These are phyloP conservation scores for Adansonia grandidieri DNA, from an alignment of 441 rosid species.

Conservation along the genomic window DNA sequence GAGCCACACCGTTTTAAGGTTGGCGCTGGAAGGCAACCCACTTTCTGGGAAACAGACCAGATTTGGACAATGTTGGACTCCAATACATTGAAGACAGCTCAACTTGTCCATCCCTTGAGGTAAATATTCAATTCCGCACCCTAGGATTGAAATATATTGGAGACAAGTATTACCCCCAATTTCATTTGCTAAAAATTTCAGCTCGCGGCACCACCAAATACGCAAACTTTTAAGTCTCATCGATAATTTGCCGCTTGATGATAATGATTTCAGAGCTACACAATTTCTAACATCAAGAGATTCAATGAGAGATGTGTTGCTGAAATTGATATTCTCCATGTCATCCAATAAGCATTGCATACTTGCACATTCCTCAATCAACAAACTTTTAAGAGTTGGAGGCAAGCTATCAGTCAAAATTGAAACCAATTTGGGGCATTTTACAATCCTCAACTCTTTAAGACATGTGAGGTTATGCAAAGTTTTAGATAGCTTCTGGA, in stretches of 20 bases:
- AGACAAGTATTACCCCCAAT: neutral
- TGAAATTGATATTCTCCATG: neutral
- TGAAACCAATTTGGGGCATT: neutral
- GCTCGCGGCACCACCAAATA: neutral
- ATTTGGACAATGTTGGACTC: too few relatives aligned
- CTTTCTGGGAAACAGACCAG: too few relatives aligned
- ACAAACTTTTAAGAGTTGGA: neutral
- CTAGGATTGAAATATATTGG: too few relatives aligned
- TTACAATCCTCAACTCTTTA: neutral
- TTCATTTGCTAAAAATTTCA: neutral
- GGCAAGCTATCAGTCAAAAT: neutral
- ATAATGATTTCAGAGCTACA: neutral
- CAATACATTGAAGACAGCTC: neutral
- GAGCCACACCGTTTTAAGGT: neutral
- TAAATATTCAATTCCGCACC: neutral
- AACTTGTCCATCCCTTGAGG: neutral
- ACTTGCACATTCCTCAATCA: neutral
- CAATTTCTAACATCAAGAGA: neutral
- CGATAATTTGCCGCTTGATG: neutral
- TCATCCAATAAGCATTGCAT: neutral
- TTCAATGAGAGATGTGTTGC: neutral
- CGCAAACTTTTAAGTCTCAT: neutral
- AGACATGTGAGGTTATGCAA: neutral
- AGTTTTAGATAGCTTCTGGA: neutral
- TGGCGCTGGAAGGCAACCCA: neutral